Evolutionary conservation across 2,329 filamentous ascomycete species (phyloP), one percentile per base, ranked within the genome.

Genomic region (Pseudomassariella vexata): DNA sequence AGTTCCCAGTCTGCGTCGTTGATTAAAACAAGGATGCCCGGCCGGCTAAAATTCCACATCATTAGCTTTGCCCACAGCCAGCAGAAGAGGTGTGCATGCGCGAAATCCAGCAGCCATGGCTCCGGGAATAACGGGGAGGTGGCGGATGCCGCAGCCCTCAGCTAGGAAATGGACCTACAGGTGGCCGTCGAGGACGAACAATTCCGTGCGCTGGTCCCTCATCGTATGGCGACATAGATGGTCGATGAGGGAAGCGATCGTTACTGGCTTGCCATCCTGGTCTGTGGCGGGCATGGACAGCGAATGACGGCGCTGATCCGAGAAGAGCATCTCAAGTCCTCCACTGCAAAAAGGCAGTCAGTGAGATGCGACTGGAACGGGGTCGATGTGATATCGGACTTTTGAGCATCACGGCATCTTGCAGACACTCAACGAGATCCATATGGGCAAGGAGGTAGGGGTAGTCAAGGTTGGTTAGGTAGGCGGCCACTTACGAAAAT

Each of bases 1-100:
- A 98, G 75, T 59, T 96, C 92, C 92, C 92, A 98, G 58, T 98
- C 92, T 17, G 88, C 86, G 49, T 98, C 92, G 55, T 98, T 98
- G 59, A 98, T 94, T 36, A 98, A 71, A 18, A 95, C 90, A 25
- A 98, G 75, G 56, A 98, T 95, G 3, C 92, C 92, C 5, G 92
- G 92, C 32, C 92, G 88, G 39, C 90, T 96, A 46, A 21, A 30
- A 32, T 37, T 38, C 32, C 32, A 29, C 38, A 46, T 50, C 45
- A 51, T 46, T 41, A 46, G 44, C 37, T 28, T 39, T 30, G 26
- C 34, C 34, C 24, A 19, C 15, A 12, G 2, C 24, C 25, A 7
- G 9, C n/a, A n/a, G n/a, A n/a, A n/a, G n/a, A n/a, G n/a, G n/a
- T n/a, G n/a, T n/a, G n/a, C n/a, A n/a, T n/a, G n/a, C n/a, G n/a